Evolutionary conservation across 495 filamentous ascomycete species (phyloP).

Genomic region (Podospora sp.): DNA sequence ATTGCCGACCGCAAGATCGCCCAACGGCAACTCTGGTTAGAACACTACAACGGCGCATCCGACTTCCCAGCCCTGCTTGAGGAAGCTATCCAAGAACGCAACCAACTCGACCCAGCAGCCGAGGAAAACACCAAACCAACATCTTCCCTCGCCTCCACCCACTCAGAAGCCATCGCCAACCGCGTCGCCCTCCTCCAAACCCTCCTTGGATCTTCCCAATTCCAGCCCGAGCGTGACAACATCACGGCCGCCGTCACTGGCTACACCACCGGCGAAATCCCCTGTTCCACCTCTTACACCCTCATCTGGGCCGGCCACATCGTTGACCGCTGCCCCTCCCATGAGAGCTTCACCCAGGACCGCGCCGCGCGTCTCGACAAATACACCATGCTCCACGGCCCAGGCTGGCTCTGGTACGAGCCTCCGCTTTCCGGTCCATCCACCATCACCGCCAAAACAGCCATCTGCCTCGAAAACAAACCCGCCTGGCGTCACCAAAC

Average conservation of each 20-base stretch:
- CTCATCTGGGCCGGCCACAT: constrained; percentile 51
- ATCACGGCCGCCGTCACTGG: constrained; percentile 48
- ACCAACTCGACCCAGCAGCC: constrained; percentile 39
- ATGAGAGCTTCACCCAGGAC: constrained; percentile 41
- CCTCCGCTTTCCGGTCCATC: constrained; percentile 38
- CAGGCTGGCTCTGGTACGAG: constrained; percentile 56
- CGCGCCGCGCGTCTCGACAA: constrained; percentile 45
- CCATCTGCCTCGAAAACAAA: constrained; percentile 32
- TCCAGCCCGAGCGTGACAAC: constrained; percentile 45
- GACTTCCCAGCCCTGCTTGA: constrained; percentile 38
- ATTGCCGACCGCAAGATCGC: constrained; percentile 43
- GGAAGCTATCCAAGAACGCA: constrained; percentile 36
- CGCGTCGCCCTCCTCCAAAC: constrained; percentile 37
- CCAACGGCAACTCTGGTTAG: constrained; percentile 37
- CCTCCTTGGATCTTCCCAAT: constrained; percentile 37
- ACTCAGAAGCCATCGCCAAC: constrained; percentile 32
- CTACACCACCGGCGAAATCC: constrained; percentile 46
- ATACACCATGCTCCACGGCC: constrained; percentile 41
- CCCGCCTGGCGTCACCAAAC: constrained; percentile 15
- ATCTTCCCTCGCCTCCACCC: constrained; percentile 27
- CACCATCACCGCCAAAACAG: constrained; percentile 33
- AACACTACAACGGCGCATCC: constrained; percentile 29
- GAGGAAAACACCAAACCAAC: constrained; percentile 44
- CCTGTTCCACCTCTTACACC: constrained; percentile 43
- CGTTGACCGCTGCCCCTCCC: constrained; percentile 44